Conservation (phyloP, 148 eudicot genomes). For the Suaeda aralocaspica region DNA sequence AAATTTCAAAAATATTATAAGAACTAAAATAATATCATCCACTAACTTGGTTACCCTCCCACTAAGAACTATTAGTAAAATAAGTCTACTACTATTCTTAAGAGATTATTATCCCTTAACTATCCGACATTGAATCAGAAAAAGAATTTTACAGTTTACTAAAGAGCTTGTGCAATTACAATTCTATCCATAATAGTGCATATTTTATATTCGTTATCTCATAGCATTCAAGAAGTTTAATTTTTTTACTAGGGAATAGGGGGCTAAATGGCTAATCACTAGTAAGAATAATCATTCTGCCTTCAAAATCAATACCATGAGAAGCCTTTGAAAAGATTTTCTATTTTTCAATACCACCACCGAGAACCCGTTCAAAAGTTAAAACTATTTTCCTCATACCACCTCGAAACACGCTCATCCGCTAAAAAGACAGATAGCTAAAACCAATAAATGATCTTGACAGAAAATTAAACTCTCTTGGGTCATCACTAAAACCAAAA, state of each 20-base stretch:
- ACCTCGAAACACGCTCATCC: no score
- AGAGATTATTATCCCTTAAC: background rate
- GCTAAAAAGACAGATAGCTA: background rate
- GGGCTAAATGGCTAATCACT: background rate
- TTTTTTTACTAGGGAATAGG: background rate
- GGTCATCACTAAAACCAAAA: background rate
- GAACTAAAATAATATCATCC: no score
- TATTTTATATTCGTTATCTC: background rate
- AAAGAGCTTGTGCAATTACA: background rate
- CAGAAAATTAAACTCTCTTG: background rate
- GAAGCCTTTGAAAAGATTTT: background rate
- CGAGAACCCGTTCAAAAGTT: no score
- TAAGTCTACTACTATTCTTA: background rate
- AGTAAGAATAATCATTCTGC: background rate
- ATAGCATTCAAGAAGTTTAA: background rate
- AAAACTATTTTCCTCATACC: background rate
- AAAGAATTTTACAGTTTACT: background rate
- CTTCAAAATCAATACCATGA: background rate
- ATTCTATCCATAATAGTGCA: background rate
- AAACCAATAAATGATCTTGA: background rate
- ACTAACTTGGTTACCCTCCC: background rate
- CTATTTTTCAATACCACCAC: no score
- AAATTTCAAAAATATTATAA: no score
- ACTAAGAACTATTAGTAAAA: background rate
- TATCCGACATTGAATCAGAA: background rate